Base-by-base conservation (phyloP, 345 rosid species). In the Laguncularia racemosa region DNA sequence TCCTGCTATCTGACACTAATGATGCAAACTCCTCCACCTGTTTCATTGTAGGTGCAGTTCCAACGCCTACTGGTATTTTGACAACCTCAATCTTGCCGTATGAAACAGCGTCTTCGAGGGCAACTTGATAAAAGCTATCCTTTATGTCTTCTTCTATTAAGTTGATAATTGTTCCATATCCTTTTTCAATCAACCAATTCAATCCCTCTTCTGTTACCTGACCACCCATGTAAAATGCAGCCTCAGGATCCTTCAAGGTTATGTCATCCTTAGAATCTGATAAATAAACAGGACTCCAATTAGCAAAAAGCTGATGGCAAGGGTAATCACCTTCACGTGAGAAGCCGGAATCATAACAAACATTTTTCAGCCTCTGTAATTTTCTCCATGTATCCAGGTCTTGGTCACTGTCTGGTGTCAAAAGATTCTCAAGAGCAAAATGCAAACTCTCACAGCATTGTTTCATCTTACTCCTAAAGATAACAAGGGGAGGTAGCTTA, bases 11-110 rank as follows among this genome's bases (percentile, higher is more conserved):
- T 20, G 83, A 73, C 60, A 92, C 84, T 56, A 86, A 65, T 56
- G 86, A 81, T 16, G 97, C 95, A 83, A 92, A 92, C 69, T 73
- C 77, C 76, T 86, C 95, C 60, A 92, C 97, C 85, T 89, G 97
- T 69, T 80, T 83, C 79, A 85, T 78, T 46, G 88, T 76, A 58
- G 98, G 97, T 19, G 97, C 95, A 52, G 77, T 89, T 61, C 80
- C 72, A 69, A 73, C 87, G 70, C 89, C 95, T 58, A 92, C 81
- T 13, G 96, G 89, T 73, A 92, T 79, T 68, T 71, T 81, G 59
- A 86, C 68, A 74, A 83, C 15, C 50, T 86, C 84, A 58, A 89
- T 58, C 60, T 84, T 83, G 58, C 89, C 88, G 21, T 69, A 57
- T 1, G 67, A 62, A 65, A 86, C 63, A 66, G 96, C 96, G 56